Conservation (phyloP, 139 green algal genomes). For the Yamagishiella unicocca region DNA sequence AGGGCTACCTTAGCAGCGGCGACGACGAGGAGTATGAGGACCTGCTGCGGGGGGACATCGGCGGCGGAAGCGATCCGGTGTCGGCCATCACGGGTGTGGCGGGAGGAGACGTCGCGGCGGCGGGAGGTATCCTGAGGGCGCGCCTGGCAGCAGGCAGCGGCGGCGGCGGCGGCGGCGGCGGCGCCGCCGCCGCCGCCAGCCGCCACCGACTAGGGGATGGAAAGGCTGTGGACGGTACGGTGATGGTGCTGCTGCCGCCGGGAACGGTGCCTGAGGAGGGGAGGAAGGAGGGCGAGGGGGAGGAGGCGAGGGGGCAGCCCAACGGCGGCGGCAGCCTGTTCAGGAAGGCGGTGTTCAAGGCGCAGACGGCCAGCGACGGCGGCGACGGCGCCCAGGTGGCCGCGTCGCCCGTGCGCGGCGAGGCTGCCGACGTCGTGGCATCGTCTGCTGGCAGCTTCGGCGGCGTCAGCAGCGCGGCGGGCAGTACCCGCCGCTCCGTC, state of each 20-base stretch:
- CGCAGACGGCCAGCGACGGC: not conserved
- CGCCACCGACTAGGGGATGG: no score
- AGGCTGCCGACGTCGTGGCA: not conserved
- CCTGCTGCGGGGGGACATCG: not conserved
- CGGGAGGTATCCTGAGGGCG: not conserved
- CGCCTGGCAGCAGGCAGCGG: not conserved
- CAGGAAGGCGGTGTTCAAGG: not conserved
- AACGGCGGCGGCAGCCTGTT: not conserved
- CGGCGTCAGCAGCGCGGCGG: not conserved
- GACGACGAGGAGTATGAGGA: constrained; percentile 28
- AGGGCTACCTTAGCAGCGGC: constrained; percentile 2
- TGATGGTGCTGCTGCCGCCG: not conserved
- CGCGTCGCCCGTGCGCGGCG: not conserved
- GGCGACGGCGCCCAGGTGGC: not conserved
- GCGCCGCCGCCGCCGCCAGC: not conserved
- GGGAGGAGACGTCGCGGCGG: not conserved
- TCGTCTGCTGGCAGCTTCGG: constrained; percentile 1
- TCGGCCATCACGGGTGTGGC: not conserved
- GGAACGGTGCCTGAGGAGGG: not conserved
- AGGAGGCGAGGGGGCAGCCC: not conserved
- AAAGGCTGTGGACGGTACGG: not conserved
- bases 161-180: not conserved
- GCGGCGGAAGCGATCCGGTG: not conserved
- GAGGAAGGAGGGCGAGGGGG: not conserved
- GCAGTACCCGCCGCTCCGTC: constrained; percentile 1